These are phyloP conservation scores for Clarireedia paspali DNA, from an alignment of 2,329 filamentous ascomycete genomes.

Conservation along the genomic window DNA sequence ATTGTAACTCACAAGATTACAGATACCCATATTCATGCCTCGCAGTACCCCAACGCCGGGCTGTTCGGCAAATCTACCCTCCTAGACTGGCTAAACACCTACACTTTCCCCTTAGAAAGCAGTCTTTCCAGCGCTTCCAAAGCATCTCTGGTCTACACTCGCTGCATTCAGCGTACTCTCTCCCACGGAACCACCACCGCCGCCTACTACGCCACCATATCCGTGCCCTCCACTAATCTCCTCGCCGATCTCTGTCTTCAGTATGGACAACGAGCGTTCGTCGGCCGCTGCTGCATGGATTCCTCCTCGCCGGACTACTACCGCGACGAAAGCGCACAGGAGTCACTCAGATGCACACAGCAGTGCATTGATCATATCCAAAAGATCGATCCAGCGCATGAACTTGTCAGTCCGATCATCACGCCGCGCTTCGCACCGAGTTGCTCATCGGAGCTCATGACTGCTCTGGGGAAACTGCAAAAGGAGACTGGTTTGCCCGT, in stretches of 20 bases:
- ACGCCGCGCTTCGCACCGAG: conserved; percentile 64
- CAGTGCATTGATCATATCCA: conserved; percentile 58
- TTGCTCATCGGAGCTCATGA: conserved; percentile 54
- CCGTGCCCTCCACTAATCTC: conserved; percentile 83
- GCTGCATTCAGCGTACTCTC: conserved; percentile 72
- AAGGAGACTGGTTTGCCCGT: conserved; percentile 55
- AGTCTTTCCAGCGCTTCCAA: conserved; percentile 57
- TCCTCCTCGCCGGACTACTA: conserved; percentile 69
- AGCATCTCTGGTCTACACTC: conserved; percentile 66
- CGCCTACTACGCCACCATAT: conserved; percentile 88
- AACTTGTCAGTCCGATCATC: conserved; percentile 69
- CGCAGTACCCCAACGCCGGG: conserved; percentile 89
- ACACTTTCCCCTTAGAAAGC: conserved; percentile 89
- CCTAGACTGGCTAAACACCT: conserved; percentile 85
- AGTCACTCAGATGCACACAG: conserved; percentile 47
- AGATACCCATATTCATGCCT: conserved; percentile 95
- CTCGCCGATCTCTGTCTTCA: conserved; percentile 76
- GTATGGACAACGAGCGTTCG: conserved; percentile 78
- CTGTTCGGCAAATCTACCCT: conserved; percentile 92
- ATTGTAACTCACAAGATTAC: background rate
- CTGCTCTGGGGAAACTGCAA: conserved; percentile 56
- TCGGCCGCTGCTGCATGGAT: conserved; percentile 97
- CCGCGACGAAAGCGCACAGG: conserved; percentile 59
- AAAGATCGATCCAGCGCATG: conserved; percentile 55
- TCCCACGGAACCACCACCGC: conserved; percentile 89